Evolutionary conservation across 257 asterid species (phyloP).

Genomic region (Primulina huaijiensis): DNA sequence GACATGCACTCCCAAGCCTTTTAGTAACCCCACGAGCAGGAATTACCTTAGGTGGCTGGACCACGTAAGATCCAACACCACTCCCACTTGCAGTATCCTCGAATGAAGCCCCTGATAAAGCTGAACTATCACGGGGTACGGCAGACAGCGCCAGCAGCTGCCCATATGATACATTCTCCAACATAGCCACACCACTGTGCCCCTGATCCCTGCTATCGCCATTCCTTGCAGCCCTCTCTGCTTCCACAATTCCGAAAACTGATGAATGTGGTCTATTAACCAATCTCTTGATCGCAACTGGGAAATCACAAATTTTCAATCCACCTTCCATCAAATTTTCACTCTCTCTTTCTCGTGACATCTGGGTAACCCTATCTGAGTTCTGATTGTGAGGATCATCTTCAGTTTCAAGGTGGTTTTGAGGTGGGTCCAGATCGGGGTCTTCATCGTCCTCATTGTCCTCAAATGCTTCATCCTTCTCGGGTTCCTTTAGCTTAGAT

Average conservation of each 20-base stretch:
- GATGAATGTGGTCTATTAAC: conserved; percentile 81
- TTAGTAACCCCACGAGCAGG: conserved; percentile 75
- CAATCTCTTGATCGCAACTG: conserved; percentile 59
- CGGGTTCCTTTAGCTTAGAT: conserved; percentile 52
- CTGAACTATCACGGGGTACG: conserved; percentile 61
- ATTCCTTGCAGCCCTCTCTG: conserved; percentile 55
- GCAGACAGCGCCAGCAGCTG: conserved; percentile 82
- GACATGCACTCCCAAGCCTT: conserved; percentile 72
- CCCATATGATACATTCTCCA: conserved; percentile 92
- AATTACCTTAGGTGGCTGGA: conserved; percentile 64
- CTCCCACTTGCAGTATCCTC: conserved; percentile 54
- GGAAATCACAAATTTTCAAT: conserved; percentile 59
- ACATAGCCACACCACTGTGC: conserved; percentile 37
- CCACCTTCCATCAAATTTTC: conserved; percentile 59
- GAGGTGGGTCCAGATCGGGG: conserved; percentile 56
- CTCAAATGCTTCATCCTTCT: conserved; percentile 67
- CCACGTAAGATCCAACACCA: conserved; percentile 66
- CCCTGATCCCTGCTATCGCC: conserved; percentile 61
- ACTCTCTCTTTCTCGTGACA: conserved; percentile 41
- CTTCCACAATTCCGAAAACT: conserved; percentile 51
- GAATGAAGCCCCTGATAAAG: conserved; percentile 34
- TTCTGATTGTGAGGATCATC: conserved; percentile 43
- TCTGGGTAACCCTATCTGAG: conserved; percentile 37
- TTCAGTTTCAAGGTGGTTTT: conserved; percentile 40
- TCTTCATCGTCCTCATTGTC: conserved; percentile 87